A percentile compares a stretch with the other conserved stretches of the same genome.
Evolutionary conservation across 176 grass and related monocot genomes (phyloP).

Genomic region (Cenchrus americanus): DNA sequence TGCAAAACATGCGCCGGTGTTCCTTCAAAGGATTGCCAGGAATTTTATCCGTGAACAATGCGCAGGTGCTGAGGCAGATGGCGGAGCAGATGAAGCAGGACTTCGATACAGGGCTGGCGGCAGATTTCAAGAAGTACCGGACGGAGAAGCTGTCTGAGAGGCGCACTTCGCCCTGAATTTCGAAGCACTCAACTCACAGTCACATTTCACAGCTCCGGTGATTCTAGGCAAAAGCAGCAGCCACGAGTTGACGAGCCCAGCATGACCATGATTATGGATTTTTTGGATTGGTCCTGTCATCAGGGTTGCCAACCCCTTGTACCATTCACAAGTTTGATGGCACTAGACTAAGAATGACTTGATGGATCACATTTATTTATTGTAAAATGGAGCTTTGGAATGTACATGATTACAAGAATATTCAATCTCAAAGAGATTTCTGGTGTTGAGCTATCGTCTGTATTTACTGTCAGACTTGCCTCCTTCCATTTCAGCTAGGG

Average conservation of each 20-base stretch:
- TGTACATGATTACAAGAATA: constrained; percentile 44
- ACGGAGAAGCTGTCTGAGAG: constrained; percentile 65
- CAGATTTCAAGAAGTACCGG: constrained; percentile 69
- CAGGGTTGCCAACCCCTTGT: background rate
- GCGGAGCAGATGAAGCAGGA: constrained; percentile 78
- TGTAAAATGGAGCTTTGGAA: constrained; percentile 12
- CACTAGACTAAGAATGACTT: constrained; percentile 5
- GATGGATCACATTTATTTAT: constrained; percentile 47
- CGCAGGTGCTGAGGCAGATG: constrained; percentile 70
- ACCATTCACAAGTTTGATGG: background rate
- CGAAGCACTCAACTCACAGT: background rate
- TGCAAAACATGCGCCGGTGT: background rate
- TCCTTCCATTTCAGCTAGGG: constrained; percentile 15
- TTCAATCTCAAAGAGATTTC: constrained; percentile 27
- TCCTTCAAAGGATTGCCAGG: background rate
- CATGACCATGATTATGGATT: background rate
- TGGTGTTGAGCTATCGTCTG: constrained; percentile 11
- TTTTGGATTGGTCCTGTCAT: background rate
- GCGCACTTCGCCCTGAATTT: constrained; percentile 13
- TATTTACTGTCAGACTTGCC: constrained; percentile 23
- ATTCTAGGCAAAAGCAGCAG: background rate
- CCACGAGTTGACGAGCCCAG: background rate
- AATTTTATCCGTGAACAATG: background rate
- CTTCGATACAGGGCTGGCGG: constrained; percentile 54
- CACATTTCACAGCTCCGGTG: background rate